These are phyloP conservation scores for Suhomyces vadensis DNA, from an alignment of 805 yeast species.

Conservation along the genomic window DNA sequence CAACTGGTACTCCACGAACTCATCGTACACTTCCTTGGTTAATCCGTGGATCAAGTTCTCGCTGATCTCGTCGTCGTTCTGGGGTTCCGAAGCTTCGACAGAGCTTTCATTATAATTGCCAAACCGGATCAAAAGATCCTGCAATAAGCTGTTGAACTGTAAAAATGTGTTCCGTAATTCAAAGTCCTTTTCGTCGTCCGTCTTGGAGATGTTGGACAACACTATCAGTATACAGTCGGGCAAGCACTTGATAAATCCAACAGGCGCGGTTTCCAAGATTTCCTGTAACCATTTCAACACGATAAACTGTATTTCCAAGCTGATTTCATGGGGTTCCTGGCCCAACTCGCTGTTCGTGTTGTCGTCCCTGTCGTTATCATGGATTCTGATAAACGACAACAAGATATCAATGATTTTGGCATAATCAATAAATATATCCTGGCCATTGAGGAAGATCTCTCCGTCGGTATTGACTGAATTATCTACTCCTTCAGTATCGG, in stretches of 20 bases:
- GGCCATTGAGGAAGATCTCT: slow-evolving; percentile 45
- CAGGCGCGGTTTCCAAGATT: slow-evolving; percentile 70
- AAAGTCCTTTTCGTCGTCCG: slow-evolving; percentile 37
- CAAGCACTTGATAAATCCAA: slow-evolving; percentile 68
- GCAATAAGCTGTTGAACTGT: slow-evolving; percentile 35
- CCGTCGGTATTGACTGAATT: slow-evolving; percentile 15
- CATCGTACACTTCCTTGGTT: slow-evolving; percentile 39
- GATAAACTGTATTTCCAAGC: slow-evolving; percentile 67
- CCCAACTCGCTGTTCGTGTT: slow-evolving; percentile 22
- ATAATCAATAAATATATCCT: slow-evolving; percentile 79
- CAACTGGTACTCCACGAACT: slow-evolving; percentile 41
- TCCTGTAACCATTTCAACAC: slow-evolving; percentile 82
- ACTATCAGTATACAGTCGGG: slow-evolving; percentile 74
- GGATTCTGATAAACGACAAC: slow-evolving; percentile 73
- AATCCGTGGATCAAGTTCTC: slow-evolving; percentile 53
- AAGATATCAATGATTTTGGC: slow-evolving; percentile 78
- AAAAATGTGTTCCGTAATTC: slow-evolving; percentile 40
- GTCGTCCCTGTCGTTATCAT: slow-evolving; percentile 24
- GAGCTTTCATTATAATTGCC: slow-evolving; percentile 28
- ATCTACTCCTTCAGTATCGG: not conserved
- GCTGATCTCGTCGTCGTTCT: slow-evolving; percentile 41
- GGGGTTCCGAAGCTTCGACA: slow-evolving; percentile 10
- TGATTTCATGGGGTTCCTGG: slow-evolving; percentile 39
- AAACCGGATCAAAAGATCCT: slow-evolving; percentile 32
- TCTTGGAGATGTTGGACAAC: slow-evolving; percentile 42